These are phyloP conservation scores for Malus hybrid DNA, from an alignment of 331 rosid species.

Conservation along the genomic window DNA sequence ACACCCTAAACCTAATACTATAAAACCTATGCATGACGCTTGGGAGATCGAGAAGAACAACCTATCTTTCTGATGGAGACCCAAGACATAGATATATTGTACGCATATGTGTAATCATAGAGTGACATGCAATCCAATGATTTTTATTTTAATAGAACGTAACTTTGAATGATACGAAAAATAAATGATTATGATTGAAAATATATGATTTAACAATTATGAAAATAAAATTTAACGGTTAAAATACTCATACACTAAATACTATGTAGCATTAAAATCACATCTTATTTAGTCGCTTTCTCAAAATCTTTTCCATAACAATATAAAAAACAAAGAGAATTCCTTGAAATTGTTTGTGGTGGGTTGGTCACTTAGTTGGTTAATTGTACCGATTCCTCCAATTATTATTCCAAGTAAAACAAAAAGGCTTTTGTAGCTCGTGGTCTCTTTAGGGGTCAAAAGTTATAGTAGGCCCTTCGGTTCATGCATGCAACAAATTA, in stretches of 20 bases:
- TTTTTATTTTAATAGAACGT: no score
- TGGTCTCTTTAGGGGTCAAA: slow-evolving; percentile 2
- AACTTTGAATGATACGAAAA: accelerated
- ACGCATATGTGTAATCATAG: background rate
- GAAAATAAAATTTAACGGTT: no score
- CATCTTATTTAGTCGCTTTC: background rate
- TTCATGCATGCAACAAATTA: slow-evolving; percentile 18
- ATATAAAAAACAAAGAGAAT: no score
- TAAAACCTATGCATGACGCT: background rate
- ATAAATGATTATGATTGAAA: no score
- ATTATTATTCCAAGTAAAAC: background rate
- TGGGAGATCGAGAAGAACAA: background rate
- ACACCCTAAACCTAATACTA: background rate
- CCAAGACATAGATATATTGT: background rate
- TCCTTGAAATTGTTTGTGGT: background rate
- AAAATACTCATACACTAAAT: no score
- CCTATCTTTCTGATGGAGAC: background rate
- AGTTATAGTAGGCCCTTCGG: background rate
- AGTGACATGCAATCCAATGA: background rate
- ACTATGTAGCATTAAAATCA: no score
- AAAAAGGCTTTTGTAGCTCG: background rate
- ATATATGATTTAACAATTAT: no score
- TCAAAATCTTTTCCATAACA: background rate
- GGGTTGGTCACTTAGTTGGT: background rate
- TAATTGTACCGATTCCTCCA: slow-evolving; percentile 1